Evolutionary conservation across 768 basidiomycete genomes (phyloP).

Genomic region (Suillus paluster): DNA sequence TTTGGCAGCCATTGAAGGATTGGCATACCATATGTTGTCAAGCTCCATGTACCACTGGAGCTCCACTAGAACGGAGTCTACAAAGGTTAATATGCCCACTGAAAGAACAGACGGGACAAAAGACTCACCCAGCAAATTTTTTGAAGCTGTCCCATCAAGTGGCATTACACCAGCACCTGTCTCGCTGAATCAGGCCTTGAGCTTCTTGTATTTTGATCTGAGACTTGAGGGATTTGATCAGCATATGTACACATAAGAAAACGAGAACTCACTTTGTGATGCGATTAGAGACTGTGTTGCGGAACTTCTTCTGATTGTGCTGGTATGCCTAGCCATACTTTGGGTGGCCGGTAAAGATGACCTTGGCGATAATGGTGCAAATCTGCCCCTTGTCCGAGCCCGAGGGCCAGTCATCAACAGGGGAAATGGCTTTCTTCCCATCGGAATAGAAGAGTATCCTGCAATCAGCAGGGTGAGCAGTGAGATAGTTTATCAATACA

Average conservation of each 20-base stretch:
- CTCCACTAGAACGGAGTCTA: background rate
- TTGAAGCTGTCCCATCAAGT: background rate
- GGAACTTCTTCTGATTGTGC: background rate
- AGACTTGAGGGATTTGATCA: too few relatives aligned
- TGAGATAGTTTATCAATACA: background rate
- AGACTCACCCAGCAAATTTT: background rate
- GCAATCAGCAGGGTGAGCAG: background rate
- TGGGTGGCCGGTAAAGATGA: background rate
- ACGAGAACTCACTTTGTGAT: background rate
- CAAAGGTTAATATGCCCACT: background rate
- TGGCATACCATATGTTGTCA: too few relatives aligned
- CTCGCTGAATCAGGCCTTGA: background rate
- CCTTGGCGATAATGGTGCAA: background rate
- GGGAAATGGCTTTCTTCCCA: background rate
- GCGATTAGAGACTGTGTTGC: background rate
- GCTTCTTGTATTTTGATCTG: background rate
- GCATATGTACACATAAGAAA: too few relatives aligned
- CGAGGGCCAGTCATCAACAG: background rate
- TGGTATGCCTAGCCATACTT: background rate
- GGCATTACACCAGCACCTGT: background rate
- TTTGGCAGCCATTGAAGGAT: too few relatives aligned
- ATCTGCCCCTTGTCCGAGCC: background rate
- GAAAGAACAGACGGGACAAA: too few relatives aligned
- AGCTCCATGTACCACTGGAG: too few relatives aligned
- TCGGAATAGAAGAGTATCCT: too few relatives aligned